phyloP scores from a whole-genome alignment of 2,329 filamentous ascomycete genomes.

The Fusarium humuli region DNA sequence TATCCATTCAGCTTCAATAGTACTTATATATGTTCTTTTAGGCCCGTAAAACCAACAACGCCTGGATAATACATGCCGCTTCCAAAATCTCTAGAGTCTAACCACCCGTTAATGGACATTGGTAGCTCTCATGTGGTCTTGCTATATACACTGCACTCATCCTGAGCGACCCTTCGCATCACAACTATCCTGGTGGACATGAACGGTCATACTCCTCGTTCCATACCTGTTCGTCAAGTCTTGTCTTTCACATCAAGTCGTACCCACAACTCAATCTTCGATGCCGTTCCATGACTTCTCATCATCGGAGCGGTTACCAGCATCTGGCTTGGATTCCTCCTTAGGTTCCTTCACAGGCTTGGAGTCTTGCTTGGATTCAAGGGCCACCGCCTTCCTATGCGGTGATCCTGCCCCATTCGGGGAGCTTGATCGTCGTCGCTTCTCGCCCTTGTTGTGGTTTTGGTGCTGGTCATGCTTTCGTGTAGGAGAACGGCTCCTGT shows the following conservation, averaged over 20 bases:
- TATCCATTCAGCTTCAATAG: neutral
- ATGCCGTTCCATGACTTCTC: conserved; percentile 59
- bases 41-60: conserved; percentile 25
- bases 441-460: conserved; percentile 41
- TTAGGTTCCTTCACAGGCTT: conserved; percentile 33
- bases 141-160: neutral
- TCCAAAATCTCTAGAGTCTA: conserved; percentile 33
- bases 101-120: conserved; percentile 17
- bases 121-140: neutral
- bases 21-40: conserved; percentile 16
- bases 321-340: conserved; percentile 24
- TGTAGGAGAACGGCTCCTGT: conserved; percentile 20
- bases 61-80: conserved; percentile 27
- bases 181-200: conserved; percentile 6
- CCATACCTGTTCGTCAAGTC: neutral
- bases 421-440: conserved; percentile 49
- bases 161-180: neutral
- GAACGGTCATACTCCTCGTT: neutral
- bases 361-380: conserved; percentile 34
- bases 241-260: conserved; percentile 1
- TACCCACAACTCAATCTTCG: conserved; percentile 48
- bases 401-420: conserved; percentile 38
- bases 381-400: conserved; percentile 48
- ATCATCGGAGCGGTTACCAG: conserved; percentile 49
- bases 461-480: conserved; percentile 30